Evolutionary conservation across 306 rosid species (phyloP), one percentile per base, ranked within the genome.

Genomic region (Ziziphus jujuba): DNA sequence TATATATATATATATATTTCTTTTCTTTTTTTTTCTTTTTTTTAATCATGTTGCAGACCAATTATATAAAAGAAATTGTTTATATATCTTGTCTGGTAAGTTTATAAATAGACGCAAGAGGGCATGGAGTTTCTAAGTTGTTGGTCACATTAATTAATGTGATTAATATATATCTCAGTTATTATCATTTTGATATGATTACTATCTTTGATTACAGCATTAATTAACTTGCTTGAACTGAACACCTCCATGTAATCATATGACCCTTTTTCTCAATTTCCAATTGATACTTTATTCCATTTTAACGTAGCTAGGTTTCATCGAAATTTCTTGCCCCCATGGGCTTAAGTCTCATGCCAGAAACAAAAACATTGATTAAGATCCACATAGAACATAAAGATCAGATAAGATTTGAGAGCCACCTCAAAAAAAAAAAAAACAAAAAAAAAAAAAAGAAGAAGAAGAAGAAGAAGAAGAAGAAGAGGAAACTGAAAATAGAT

Each of bases 111-210:
- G 33, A 31, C 38, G 56, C 15, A 13, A 40, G 19, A 47, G 56
- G 48, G 56, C 31, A 45, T 57, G 56, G 47, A 44, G 23, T 57
- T 56, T n/a, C 17, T 40, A 23, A 40, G 59, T 23, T 44, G 8
- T 35, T 53, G 8, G 12, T 28, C 45, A 10, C 9, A 7, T 40
- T 8, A 8, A 2, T 36, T 40, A 40, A 10, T 19, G 14, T 40
- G 21, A n/a, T 3, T 50, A 61, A 24, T 33, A 21, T 43, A 43
- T 44, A 40, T 56, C 28, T 38, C 33, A 5, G 22, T 51, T 35
- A 61, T 67, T 63, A 28, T 60, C 79, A 67, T 38, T 25, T 61
- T 59, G 69, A 71, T 50, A 53, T 51, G 61, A 52, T 38, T 51
- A 40, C 47, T n/a, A 36, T 51, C 23, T 25, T 15, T 14, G 48